A percentile compares a stretch with the other conserved stretches of the same genome.
phyloP scores from a whole-genome alignment of 2,329 filamentous ascomycete species.

The Penicillium sp. region DNA sequence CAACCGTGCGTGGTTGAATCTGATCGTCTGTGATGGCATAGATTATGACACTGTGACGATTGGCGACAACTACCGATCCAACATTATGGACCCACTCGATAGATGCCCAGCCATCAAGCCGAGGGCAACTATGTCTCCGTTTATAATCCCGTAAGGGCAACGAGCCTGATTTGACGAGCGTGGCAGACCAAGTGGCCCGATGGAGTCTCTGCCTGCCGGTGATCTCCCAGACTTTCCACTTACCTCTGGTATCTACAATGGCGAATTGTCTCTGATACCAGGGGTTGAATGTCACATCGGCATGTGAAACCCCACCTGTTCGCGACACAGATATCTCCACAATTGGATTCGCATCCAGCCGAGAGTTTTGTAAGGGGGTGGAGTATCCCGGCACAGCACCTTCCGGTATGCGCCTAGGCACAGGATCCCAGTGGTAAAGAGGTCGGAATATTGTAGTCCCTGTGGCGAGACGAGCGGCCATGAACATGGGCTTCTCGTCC shows the following conservation, averaged over 20 bases:
- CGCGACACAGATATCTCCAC: constrained; percentile 42
- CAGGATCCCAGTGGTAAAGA: constrained; percentile 33
- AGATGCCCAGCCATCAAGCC: constrained; percentile 46
- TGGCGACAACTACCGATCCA: constrained; percentile 51
- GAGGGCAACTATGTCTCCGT: constrained; percentile 7
- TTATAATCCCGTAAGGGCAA: constrained; percentile 25
- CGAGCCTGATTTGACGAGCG: constrained; percentile 31
- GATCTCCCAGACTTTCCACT: constrained; percentile 54
- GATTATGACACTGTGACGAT: constrained; percentile 44
- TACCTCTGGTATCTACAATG: constrained; percentile 53
- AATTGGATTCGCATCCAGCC: constrained; percentile 49
- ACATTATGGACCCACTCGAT: constrained; percentile 42
- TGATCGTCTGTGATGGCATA: constrained; percentile 32
- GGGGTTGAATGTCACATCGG: constrained; percentile 59
- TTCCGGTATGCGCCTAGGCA: constrained; percentile 21
- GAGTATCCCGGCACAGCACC: constrained; percentile 11
- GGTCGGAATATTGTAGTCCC: constrained; percentile 51
- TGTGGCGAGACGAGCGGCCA: constrained; percentile 51
- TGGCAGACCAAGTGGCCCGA: constrained; percentile 29
- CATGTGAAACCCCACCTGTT: constrained; percentile 50
- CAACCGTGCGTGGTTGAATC: constrained; percentile 30
- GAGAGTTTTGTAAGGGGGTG: constrained; percentile 34
- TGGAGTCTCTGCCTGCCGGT: constrained; percentile 31
- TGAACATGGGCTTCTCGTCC: constrained; percentile 42
- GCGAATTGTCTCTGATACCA: constrained; percentile 58